Evolutionary conservation across 75 land plant species (phyloP), one percentile per base, ranked within the genome.

Genomic region (Ceratopteris richardii): DNA sequence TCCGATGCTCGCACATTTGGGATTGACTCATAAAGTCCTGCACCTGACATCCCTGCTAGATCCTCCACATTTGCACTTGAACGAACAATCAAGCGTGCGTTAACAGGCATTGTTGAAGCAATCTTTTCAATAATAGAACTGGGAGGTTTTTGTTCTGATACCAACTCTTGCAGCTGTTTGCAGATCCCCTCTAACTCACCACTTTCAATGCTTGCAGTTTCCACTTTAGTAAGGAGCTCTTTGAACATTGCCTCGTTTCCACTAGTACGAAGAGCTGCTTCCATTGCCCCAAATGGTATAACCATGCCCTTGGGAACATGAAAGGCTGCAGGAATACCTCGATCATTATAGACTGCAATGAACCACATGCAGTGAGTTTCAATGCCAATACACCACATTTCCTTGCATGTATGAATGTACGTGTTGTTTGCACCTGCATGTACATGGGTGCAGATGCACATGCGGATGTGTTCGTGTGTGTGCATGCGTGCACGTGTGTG

Each of bases 1-100:
- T 79, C 80, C 12, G 91, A 76, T 14, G 71, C 77, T 48, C 78
- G 78, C 20, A 94, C 96, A 59, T 86, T 90, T 0, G 98, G 87
- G 30, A 94, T 90, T 17, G 98, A 94, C 6, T 94, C 98, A 61
- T 94, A 94, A 1, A 94, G 74, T 26, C 98, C 98, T 47, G 98
- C 98, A 31, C 96, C 98, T 36, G 98, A 94, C 96, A 89, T 89
- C 44, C 98, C 98, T 57, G 96, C 96, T 56, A 94, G 69, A 57
- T 94, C 98, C 62, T 94, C 98, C n/a, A 94, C 98, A 67, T 94
- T 94, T 1, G 98, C 98, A 58, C 96, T 94, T 10, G 98, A 94
- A 9, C 98, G 70, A 4, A 81, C 98, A 51, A 94, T 89, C 19
- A 89, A 73, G 14, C 85, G 59, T 6, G 83, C 63, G 51, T 70